phyloP scores from a whole-genome alignment of 2,329 filamentous ascomycete genomes.

The Claviceps fusiformis region DNA sequence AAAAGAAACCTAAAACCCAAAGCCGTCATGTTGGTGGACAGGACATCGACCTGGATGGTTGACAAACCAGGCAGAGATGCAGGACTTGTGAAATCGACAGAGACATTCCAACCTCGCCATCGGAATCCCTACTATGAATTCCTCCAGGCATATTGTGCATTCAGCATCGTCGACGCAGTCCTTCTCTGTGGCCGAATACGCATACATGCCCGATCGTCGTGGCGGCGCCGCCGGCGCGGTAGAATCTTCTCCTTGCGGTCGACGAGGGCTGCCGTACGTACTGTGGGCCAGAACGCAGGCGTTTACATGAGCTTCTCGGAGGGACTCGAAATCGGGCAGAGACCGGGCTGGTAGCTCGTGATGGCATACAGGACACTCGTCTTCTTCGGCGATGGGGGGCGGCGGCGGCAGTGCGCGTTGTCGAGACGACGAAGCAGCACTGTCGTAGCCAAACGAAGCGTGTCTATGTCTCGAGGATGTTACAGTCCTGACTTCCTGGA shows the following conservation, averaged over 20 bases:
- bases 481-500: conserved; percentile 2
- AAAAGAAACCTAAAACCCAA: conserved; percentile 29
- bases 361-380: conserved; percentile 69
- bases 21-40: conserved; percentile 51
- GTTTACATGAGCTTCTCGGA: conserved; percentile 45
- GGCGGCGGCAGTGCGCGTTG: conserved; percentile 28
- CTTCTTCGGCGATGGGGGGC: conserved; percentile 52
- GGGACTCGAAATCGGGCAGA: conserved; percentile 38
- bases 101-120: conserved; percentile 57
- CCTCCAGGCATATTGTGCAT: conserved; percentile 55
- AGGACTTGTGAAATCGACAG: conserved; percentile 48
- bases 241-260: conserved; percentile 13
- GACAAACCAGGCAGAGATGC: conserved; percentile 50
- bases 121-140: conserved; percentile 45
- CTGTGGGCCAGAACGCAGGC: conserved; percentile 43
- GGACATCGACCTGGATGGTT: conserved; percentile 50
- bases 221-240: conserved; percentile 17
- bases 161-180: conserved; percentile 55
- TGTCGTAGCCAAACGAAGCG: conserved; percentile 13
- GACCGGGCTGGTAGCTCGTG: conserved; percentile 48
- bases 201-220: conserved; percentile 47
- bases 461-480: conserved; percentile 16
- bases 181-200: conserved; percentile 52
- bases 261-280: conserved; percentile 27
- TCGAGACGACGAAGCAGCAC: conserved; percentile 21